These are phyloP conservation scores for Tolypocladium nubicola DNA, from an alignment of 2,329 filamentous ascomycete species.

Conservation along the genomic window DNA sequence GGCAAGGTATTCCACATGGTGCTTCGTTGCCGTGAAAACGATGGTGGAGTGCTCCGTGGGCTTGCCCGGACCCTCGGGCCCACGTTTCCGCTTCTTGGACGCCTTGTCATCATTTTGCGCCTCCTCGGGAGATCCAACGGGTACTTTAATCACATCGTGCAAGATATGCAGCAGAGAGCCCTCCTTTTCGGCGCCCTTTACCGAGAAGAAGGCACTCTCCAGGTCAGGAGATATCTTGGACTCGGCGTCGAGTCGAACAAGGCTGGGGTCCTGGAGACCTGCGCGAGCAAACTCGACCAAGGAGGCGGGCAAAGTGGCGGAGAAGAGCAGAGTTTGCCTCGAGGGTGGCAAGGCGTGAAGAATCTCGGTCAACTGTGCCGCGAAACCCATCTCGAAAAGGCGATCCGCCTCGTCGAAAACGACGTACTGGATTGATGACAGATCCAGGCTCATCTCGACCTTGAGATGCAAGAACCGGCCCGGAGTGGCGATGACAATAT, in stretches of 20 bases:
- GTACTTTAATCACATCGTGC: slow-evolving; percentile 87
- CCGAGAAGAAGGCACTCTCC: slow-evolving; percentile 88
- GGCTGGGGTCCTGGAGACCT: slow-evolving; percentile 80
- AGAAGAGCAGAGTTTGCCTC: slow-evolving; percentile 88
- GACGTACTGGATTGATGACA: slow-evolving; percentile 87
- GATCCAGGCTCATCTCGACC: slow-evolving; percentile 86
- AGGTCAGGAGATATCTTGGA: slow-evolving; percentile 93
- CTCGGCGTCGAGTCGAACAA: slow-evolving; percentile 86
- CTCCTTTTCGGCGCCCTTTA: slow-evolving; percentile 91
- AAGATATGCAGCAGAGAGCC: slow-evolving; percentile 82
- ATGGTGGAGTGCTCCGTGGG: slow-evolving; percentile 90
- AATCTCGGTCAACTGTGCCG: slow-evolving; percentile 86
- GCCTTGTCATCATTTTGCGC: slow-evolving; percentile 33
- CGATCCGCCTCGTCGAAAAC: slow-evolving; percentile 97
- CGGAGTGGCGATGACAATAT: slow-evolving; percentile 94
- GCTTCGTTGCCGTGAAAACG: slow-evolving; percentile 88
- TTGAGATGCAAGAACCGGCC: slow-evolving; percentile 94
- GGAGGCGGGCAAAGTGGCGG: slow-evolving; percentile 85
- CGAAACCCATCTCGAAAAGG: slow-evolving; percentile 98
- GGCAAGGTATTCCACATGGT: slow-evolving; percentile 90
- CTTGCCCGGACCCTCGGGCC: slow-evolving; percentile 42
- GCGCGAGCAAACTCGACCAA: slow-evolving; percentile 93
- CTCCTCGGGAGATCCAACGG: slow-evolving; percentile 50
- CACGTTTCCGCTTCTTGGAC: slow-evolving; percentile 65
- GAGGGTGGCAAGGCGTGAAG: slow-evolving; percentile 74